Conservation (phyloP, 2,329 filamentous ascomycete species). For the Tolypocladium sp. region DNA sequence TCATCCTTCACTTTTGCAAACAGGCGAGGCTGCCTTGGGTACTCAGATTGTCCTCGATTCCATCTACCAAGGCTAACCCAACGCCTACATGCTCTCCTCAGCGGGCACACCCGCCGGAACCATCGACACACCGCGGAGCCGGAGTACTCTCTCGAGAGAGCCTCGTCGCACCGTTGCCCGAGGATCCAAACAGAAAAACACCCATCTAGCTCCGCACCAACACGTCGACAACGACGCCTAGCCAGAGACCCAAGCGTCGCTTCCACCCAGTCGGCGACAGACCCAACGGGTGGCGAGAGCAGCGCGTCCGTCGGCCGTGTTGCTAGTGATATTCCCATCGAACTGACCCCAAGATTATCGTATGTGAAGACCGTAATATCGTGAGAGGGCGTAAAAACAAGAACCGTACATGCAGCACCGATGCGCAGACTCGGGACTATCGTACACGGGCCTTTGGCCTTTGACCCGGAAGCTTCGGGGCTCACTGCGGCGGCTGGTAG, state of each 20-base stretch:
- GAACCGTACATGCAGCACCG: slow-evolving; percentile 8
- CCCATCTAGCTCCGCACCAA: not conserved
- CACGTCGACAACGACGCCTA: not conserved
- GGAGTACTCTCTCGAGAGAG: not conserved
- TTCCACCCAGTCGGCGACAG: not conserved
- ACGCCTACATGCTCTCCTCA: slow-evolving; percentile 4
- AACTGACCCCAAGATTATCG: slow-evolving; percentile 4
- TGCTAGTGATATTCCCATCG: slow-evolving; percentile 2
- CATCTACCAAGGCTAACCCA: slow-evolving; percentile 8
- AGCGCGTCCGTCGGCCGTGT: not conserved
- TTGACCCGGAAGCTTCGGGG: slow-evolving; percentile 1
- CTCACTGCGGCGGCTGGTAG: slow-evolving; percentile 61
- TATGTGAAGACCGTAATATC: slow-evolving; percentile 11
- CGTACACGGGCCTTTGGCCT: slow-evolving; percentile 10
- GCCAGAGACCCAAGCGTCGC: not conserved
- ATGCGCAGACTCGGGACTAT: slow-evolving; percentile 8
- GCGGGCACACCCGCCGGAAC: not conserved
- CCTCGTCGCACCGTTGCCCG: not conserved
- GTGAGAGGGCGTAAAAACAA: slow-evolving; percentile 10
- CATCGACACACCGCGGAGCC: not conserved
- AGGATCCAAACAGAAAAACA: not conserved
- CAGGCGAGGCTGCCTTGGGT: not conserved
- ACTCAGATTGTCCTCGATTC: not conserved
- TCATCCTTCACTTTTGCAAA: not conserved
- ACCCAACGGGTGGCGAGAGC: not conserved